Base-by-base conservation (phyloP, 495 filamentous ascomycete species). In the Annulohypoxylon bovei region DNA sequence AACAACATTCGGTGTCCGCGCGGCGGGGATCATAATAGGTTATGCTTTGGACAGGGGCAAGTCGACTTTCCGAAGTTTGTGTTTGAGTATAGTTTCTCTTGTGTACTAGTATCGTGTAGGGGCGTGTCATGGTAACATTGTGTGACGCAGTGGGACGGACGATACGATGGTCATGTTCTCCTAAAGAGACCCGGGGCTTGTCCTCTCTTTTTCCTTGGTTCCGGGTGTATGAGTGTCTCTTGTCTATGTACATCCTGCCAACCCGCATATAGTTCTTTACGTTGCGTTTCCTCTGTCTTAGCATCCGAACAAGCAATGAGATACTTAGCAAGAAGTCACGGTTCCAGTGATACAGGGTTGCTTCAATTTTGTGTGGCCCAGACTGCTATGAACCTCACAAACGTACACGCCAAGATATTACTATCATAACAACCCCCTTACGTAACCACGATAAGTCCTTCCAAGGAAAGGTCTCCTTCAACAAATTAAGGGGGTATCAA, bases 191-290 rank as follows among this genome's bases (percentile, higher is more conserved):
- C 35, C 30, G 27, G 53, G 28, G 32, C 23, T 23, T 54, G 23
- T 9, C 27, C 23, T n/a, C 23, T 56, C 37, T 33, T 46, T 46
- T 44, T 20, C 27, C 42, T 46, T 11, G 12, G 6, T 37, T 65
- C 37, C 58, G 27, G 18, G 3, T 59, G 47, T 65, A 60, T 33
- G 18, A 46, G 46, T 22, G 20, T 18, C 40, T 61, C 18, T 65
- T 49, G n/a, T 54, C 22, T 63, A 37, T 70, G 54, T 64, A 65
- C 40, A 61, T 61, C 61, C 67, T 60, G 18, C 42, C 20, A 7
- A 39, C 39, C 55, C 20, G 23, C 32, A 53, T 11, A 54, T 70
- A 58, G 20, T 35, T 39, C n/a, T 8, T 61, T 53, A 49, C 20
- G 22, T 46, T 27, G 9, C 46, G 28, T 25, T 42, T 57, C 40